phyloP scores from a whole-genome alignment of 345 rosid genomes.

The Citrus trifoliata region DNA sequence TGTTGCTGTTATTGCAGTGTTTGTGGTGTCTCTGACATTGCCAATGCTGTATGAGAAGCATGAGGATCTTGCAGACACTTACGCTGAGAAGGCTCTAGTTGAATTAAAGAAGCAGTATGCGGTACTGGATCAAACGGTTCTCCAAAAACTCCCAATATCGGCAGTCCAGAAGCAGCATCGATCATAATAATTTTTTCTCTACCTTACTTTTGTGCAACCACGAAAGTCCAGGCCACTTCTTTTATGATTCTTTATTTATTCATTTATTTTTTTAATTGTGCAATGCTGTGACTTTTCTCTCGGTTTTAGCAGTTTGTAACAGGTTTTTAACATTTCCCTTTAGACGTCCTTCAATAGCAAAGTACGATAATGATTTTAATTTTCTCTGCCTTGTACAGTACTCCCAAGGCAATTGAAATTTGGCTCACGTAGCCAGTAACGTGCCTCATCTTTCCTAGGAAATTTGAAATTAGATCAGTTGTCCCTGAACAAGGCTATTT shows the following conservation, averaged over 20 bases:
- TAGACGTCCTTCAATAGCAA: not conserved
- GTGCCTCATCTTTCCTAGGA: too few relatives aligned
- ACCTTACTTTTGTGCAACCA: too few relatives aligned
- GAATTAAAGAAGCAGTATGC: conserved; percentile 36
- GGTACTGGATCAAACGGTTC: conserved; percentile 32
- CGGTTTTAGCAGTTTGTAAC: not conserved
- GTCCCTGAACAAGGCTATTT: not conserved
- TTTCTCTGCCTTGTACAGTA: not conserved
- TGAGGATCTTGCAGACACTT: conserved; percentile 36
- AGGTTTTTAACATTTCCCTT: not conserved
- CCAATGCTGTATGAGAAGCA: conserved; percentile 38
- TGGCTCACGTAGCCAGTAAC: too few relatives aligned
- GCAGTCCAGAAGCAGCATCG: conserved; percentile 23
- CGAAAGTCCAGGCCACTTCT: too few relatives aligned
- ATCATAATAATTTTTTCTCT: not conserved
- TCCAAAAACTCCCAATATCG: conserved; percentile 26
- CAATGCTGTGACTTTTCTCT: not conserved
- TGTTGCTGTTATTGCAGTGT: conserved; percentile 23
- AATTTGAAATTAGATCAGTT: not conserved
- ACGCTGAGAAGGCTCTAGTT: conserved; percentile 32
- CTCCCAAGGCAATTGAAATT: not conserved
- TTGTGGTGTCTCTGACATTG: conserved; percentile 29
- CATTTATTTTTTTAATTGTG: too few relatives aligned
- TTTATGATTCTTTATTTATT: too few relatives aligned
- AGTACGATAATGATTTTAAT: not conserved